Percentiles rank a stretch among this genome's conserved stretches.
phyloP scores from a whole-genome alignment of 345 rosid genomes.

The Camelina hispida region DNA sequence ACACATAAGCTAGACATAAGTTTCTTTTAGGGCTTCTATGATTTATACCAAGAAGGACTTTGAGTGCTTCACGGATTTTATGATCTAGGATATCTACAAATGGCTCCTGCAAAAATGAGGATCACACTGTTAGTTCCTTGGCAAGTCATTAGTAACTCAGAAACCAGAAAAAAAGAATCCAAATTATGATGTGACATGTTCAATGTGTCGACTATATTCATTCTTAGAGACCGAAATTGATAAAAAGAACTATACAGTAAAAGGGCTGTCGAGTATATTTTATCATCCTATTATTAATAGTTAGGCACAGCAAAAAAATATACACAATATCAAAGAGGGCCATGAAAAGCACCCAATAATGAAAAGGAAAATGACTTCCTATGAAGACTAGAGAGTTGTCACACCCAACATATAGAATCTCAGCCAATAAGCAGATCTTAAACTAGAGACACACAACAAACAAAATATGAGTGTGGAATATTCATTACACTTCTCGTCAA shows the following conservation, averaged over 20 bases:
- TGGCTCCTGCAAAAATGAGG: conserved; percentile 66
- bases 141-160: conserved; percentile 15
- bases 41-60: conserved; percentile 78
- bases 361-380: conserved; percentile 31
- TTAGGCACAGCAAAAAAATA: neutral
- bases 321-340: conserved; percentile 35
- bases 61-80: conserved; percentile 84
- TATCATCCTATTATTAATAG: neutral
- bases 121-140: conserved; percentile 10
- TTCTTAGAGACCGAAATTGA: conserved; percentile 2
- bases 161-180: neutral
- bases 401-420: conserved; percentile 36
- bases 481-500: conserved; percentile 25
- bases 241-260: neutral
- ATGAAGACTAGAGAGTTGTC: conserved; percentile 39
- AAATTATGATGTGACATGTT: conserved; percentile 4
- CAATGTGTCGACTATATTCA: neutral
- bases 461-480: conserved; percentile 31
- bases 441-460: conserved; percentile 18
- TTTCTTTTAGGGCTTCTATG: conserved; percentile 21
- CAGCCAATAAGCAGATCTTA: conserved; percentile 16
- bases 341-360: conserved; percentile 23
- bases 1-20: neutral
- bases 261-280: conserved; percentile 23
- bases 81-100: conserved; percentile 80